Conservation (phyloP, 345 rosid species). For the Turnera subulata region DNA sequence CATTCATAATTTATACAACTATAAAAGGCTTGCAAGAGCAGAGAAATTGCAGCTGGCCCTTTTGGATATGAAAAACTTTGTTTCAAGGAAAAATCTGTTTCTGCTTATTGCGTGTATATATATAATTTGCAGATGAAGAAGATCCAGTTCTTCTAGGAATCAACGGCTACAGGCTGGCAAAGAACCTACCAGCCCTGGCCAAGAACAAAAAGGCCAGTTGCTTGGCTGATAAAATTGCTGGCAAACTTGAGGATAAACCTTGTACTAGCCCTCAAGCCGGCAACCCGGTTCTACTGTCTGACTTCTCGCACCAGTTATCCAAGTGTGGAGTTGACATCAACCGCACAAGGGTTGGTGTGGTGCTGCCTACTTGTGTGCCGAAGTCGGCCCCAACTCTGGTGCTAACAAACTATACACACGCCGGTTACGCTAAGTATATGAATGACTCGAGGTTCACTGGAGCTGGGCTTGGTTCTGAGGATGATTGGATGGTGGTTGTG, state of each 20-base stretch:
- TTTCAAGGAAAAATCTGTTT: no score
- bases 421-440: conserved; percentile 35
- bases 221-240: conserved; percentile 11
- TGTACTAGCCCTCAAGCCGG: background rate
- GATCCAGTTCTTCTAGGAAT: conserved; percentile 23
- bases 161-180: conserved; percentile 16
- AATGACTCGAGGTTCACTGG: conserved; percentile 56
- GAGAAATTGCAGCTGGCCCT: no score
- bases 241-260: conserved; percentile 1
- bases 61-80: no score
- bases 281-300: background rate
- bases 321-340: conserved; percentile 18
- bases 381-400: conserved; percentile 10
- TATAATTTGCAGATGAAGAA: no score
- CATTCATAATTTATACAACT: no score
- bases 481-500: conserved; percentile 77
- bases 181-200: conserved; percentile 2
- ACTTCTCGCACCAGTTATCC: background rate
- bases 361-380: conserved; percentile 16
- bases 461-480: conserved; percentile 55
- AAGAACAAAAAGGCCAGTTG: conserved; percentile 13
- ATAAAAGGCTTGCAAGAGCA: no score
- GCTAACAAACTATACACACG: conserved; percentile 50
- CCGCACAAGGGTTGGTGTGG: conserved; percentile 4
- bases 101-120: no score